A percentile compares a stretch with the other conserved stretches of the same genome.
phyloP scores from a whole-genome alignment of 129 eudicot genomes.

The Artemisia annua region DNA sequence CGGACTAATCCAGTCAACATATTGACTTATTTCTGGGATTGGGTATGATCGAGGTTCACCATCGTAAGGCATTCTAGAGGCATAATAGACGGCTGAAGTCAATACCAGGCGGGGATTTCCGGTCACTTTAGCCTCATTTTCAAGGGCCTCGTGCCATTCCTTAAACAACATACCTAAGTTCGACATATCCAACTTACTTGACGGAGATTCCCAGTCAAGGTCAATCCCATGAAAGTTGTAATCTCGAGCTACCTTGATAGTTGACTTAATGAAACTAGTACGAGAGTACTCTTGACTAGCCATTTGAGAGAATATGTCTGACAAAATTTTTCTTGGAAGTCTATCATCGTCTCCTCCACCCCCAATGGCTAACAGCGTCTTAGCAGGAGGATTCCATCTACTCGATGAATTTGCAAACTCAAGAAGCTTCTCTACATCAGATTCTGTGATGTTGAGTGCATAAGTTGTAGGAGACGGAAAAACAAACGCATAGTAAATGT shows the following conservation, averaged over 20 bases:
- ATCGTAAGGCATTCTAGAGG: conserved; percentile 9
- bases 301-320: conserved; percentile 36
- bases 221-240: conserved; percentile 45
- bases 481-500: conserved; percentile 42
- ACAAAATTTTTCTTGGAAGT: background rate
- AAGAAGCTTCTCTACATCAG: conserved; percentile 28
- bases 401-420: conserved; percentile 30
- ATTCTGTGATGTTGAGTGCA: conserved; percentile 23
- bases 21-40: background rate
- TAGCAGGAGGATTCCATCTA: conserved; percentile 26
- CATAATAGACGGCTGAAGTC: background rate
- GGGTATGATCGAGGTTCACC: conserved; percentile 12
- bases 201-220: background rate
- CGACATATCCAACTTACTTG: background rate
- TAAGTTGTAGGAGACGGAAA: conserved; percentile 34
- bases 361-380: conserved; percentile 35
- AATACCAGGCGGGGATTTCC: background rate
- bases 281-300: conserved; percentile 31
- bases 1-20: conserved; percentile 46
- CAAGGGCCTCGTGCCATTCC: conserved; percentile 17
- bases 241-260: conserved; percentile 38
- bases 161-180: background rate
- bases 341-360: conserved; percentile 42
- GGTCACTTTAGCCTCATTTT: background rate
- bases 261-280: conserved; percentile 37